Percentiles rank a stretch among this genome's conserved stretches.
These are phyloP conservation scores for Zygosaccharomyces kombuchaensis DNA, from an alignment of 805 yeast genomes.

Conservation along the genomic window DNA sequence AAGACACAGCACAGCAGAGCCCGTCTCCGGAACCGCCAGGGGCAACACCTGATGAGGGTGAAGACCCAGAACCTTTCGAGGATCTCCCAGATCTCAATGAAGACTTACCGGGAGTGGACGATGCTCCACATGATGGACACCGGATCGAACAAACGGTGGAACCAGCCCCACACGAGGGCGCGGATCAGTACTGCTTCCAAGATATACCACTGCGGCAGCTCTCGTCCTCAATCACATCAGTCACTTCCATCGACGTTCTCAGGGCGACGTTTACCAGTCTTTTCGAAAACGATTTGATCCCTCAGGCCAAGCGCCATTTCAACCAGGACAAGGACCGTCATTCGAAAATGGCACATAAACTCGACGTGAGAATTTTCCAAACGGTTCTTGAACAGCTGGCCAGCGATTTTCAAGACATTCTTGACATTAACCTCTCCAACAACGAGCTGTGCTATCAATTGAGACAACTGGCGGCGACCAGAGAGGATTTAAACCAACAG, in stretches of 20 bases:
- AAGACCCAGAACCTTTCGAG: neutral
- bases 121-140: neutral
- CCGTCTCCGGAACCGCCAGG: conserved; percentile 12
- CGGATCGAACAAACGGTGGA: neutral
- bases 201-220: conserved; percentile 17
- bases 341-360: conserved; percentile 23
- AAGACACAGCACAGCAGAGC: conserved; percentile 7
- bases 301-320: conserved; percentile 25
- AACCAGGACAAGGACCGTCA: conserved; percentile 12
- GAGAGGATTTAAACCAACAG: conserved; percentile 17
- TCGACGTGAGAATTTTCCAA: conserved; percentile 28
- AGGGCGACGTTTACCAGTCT: conserved; percentile 19
- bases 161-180: neutral
- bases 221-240: conserved; percentile 24
- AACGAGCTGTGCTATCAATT: conserved; percentile 28
- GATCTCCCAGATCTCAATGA: neutral
- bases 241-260: conserved; percentile 27
- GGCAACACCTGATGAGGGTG: neutral
- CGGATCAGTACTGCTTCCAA: conserved; percentile 15
- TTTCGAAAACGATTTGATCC: conserved; percentile 23
- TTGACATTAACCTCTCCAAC: conserved; percentile 32
- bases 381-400: conserved; percentile 16
- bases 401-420: conserved; percentile 28
- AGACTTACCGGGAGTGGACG: neutral
- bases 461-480: conserved; percentile 16